Base-by-base conservation (phyloP, 1,139 yeast species). In the Suhomyces bokatorum region DNA sequence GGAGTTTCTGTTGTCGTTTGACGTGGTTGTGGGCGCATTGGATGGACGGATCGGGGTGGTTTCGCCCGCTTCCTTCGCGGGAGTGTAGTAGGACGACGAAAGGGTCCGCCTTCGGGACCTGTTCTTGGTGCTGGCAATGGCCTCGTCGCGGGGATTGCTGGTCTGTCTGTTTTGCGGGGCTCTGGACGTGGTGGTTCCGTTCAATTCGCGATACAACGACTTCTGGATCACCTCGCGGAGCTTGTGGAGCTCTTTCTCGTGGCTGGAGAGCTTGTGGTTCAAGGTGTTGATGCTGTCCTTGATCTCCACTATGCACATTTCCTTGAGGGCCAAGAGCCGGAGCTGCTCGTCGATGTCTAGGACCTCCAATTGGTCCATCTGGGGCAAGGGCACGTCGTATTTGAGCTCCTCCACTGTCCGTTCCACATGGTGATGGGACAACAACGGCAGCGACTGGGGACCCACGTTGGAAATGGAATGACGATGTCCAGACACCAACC, bases 281-380 rank as follows among this genome's bases (percentile, higher is more conserved):
- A 73, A 52, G 35, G 60, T 59, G 40, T 63, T 65, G 30, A 81
- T 70, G 42, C 68, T 67, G 53, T 81, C 84, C 46, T 77, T 79
- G 36, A 80, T 59, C 50, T 81, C 85, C 32, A 81, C 78, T 27
- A 80, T 67, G 16, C 73, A 68, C 85, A 81, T 80, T 56, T 83
- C 88, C 53, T 80, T 82, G 31, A 80, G 62, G 0, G 87, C 87
- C 43, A 83, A 62, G 12, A 76, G 59, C 46, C 86, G 63, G 39
- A 83, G 63, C 46, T 80, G 81, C n/a, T 78, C 81, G 45, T 79
- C 81, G 10, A 81, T 67, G 15, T 69, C 77, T 47, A 73, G 57
- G 4, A 51, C 46, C 10, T 48, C 48, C 17, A 73, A 59, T 39
- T 66, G 67, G 20, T 63, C 67, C 16, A 57, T 50, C 31, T 62